Conservation (phyloP, 1,284 basidiomycete species). For the Pisolithus thermaeus region DNA sequence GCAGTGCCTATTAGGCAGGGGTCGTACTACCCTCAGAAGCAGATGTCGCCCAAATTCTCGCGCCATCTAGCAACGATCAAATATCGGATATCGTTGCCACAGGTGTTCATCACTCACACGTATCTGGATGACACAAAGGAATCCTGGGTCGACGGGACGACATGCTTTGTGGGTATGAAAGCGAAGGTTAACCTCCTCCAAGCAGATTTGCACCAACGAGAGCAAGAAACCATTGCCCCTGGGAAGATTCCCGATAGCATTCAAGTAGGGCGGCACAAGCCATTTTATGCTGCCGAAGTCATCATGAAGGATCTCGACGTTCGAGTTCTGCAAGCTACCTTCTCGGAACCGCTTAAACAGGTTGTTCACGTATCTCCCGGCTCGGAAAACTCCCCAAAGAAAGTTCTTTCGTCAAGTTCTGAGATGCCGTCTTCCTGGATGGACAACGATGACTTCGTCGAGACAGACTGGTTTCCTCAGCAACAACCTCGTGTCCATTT, state of each 20-base stretch:
- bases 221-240: conserved; percentile 67
- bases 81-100: conserved; percentile 78
- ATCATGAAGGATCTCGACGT: conserved; percentile 76
- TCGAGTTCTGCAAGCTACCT: conserved; percentile 74
- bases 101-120: conserved; percentile 82
- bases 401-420: conserved; percentile 15
- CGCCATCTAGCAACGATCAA: conserved; percentile 89
- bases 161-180: conserved; percentile 81
- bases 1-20: conserved; percentile 88
- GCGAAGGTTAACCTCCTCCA: conserved; percentile 77
- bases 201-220: conserved; percentile 90
- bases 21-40: conserved; percentile 68
- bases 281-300: conserved; percentile 91
- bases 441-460: conserved; percentile 81
- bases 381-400: conserved; percentile 20
- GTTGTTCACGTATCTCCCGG: conserved; percentile 41
- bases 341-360: conserved; percentile 65
- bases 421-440: conserved; percentile 56
- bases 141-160: conserved; percentile 76
- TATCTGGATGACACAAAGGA: conserved; percentile 78
- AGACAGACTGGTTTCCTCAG: conserved; percentile 59
- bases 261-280: conserved; percentile 71
- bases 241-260: conserved; percentile 42
- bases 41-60: conserved; percentile 85
- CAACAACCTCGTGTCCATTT: conserved; percentile 62